phyloP scores from a whole-genome alignment of 768 basidiomycete genomes.

The Krasilnikovozyma curviuscula region DNA sequence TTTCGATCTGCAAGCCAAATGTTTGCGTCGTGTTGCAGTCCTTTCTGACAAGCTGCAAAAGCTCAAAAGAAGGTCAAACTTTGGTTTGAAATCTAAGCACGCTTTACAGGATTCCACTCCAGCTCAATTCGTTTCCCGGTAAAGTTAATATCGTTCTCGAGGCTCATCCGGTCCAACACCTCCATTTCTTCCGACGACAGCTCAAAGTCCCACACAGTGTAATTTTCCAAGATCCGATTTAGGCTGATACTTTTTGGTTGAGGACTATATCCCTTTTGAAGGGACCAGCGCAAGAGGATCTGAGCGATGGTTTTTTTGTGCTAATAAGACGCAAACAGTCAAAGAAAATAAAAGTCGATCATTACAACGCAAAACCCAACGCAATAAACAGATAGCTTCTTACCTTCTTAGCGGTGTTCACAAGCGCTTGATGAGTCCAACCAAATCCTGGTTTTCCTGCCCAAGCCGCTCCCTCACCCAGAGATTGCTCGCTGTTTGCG shows the following conservation, averaged over 20 bases:
- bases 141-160: neutral
- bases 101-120: slow-evolving; percentile 13
- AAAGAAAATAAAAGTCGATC: too few species aligned
- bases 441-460: slow-evolving; percentile 2
- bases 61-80: too few species aligned
- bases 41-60: too few species aligned
- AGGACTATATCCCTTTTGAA: slow-evolving; percentile 8
- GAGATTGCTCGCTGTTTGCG: neutral
- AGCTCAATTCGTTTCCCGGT: slow-evolving; percentile 1
- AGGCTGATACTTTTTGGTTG: neutral
- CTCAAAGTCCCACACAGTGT: neutral
- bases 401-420: neutral
- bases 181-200: slow-evolving; percentile 1
- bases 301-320: slow-evolving; percentile 6
- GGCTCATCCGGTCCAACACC: slow-evolving; percentile 1
- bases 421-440: slow-evolving; percentile 3
- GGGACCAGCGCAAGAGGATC: slow-evolving; percentile 7
- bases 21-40: too few species aligned
- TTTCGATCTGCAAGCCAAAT: too few species aligned
- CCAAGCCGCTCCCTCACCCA: slow-evolving; percentile 10
- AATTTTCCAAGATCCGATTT: slow-evolving; percentile 2
- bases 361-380: too few species aligned
- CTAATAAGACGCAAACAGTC: neutral
- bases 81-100: too few species aligned
- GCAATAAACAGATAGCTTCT: neutral